Conservation (phyloP, 2,329 filamentous ascomycete genomes). For the Cladophialophora carrionii region DNA sequence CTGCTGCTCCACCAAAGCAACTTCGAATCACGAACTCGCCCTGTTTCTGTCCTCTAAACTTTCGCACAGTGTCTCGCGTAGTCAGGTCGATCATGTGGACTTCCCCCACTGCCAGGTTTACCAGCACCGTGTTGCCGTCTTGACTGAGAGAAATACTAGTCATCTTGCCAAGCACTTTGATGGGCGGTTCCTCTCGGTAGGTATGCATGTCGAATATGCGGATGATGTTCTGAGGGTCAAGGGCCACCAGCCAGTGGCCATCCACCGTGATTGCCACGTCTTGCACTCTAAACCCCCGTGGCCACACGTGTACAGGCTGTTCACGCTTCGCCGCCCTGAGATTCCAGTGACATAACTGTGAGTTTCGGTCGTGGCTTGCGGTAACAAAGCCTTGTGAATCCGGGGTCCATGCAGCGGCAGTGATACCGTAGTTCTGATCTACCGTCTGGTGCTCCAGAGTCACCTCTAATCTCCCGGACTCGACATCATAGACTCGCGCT, state of each 20-base stretch:
- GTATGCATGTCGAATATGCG: constrained; percentile 82
- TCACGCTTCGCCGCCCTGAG: constrained; percentile 42
- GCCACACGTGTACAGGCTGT: constrained; percentile 42
- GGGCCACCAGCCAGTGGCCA: constrained; percentile 76
- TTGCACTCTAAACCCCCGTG: constrained; percentile 72
- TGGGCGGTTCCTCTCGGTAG: constrained; percentile 73
- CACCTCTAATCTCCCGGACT: constrained; percentile 67
- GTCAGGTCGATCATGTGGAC: constrained; percentile 78
- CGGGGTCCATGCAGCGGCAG: constrained; percentile 83
- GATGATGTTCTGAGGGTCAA: constrained; percentile 70
- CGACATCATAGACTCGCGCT: constrained; percentile 74
- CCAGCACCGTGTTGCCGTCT: constrained; percentile 78
- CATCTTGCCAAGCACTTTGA: constrained; percentile 68
- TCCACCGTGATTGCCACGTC: constrained; percentile 83
- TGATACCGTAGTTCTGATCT: constrained; percentile 74
- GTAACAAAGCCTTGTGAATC: constrained; percentile 79
- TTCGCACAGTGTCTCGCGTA: constrained; percentile 70
- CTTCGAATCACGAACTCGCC: constrained; percentile 79
- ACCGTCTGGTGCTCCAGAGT: constrained; percentile 62
- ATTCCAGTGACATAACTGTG: constrained; percentile 72
- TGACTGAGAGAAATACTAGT: constrained; percentile 80
- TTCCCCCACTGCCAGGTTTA: constrained; percentile 77
- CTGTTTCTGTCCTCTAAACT: constrained; percentile 75
- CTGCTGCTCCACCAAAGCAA: constrained; percentile 83
- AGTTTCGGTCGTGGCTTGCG: constrained; percentile 70